Base-by-base conservation (phyloP, 345 rosid species). In the Citrus australasica region DNA sequence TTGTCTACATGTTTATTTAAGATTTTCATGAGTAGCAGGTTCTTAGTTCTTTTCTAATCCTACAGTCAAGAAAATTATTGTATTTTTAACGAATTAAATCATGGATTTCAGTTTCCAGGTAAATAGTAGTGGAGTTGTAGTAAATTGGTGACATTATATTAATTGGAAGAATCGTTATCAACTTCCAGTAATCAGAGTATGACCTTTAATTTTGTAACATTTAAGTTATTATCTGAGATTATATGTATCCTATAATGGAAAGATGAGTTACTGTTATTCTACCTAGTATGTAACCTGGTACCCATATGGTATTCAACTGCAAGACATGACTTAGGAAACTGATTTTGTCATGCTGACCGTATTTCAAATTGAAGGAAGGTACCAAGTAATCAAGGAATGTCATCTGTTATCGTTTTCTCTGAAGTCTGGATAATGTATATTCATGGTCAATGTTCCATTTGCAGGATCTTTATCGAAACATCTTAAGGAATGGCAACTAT, bases 391-490 rank as follows among this genome's bases (percentile, higher is more conserved):
- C 42, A 53, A 53, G 62, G 37, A 53, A 28, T 53, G 32, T 14
- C 13, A 33, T 69, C 0, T 40, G n/a, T 42, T 21, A 21, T 13
- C 6, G 25, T 60, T 63, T 78, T 56, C 33, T 35, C 4, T 53
- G 40, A 53, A 77, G 48, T 25, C n/a, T 37, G 62, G 55, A 35
- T 69, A 48, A 40, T 67, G 30, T 56, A 74, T 64, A 25, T 40
- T 67, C n/a, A 35, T 75, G 16, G 56, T 64, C 28, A n/a, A 16
- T 67, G 56, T 66, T 76, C 28, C 30, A 63, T 38, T 19, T 84
- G 85, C 90, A 92, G 97, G 97, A 96, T 83, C 89, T 96, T 14
- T 94, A 94, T 55, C 84, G 88, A 83, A 88, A 86, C 87, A 83
- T 96, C 71, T 84, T 94, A 67, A 80, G 97, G 69, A 89, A 87